A percentile compares a stretch with the other conserved stretches of the same genome.
phyloP scores from a whole-genome alignment of 1,139 yeast genomes.

The Geotrichum aggregatum region DNA sequence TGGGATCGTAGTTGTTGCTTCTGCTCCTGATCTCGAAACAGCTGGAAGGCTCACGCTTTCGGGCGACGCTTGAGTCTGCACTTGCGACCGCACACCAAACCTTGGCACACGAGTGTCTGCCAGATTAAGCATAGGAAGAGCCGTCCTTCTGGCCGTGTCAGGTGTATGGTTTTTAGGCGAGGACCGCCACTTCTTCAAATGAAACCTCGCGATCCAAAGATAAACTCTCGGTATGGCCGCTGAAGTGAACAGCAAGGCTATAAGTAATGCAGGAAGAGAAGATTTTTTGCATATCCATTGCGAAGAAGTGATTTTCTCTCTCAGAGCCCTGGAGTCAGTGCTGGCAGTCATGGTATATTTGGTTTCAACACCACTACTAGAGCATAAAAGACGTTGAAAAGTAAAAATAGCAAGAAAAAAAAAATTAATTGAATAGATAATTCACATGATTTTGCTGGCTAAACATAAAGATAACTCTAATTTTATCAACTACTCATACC shows the following conservation, averaged over 20 bases:
- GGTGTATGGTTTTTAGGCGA: too few species aligned
- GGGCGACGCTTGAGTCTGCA: constrained; percentile 15
- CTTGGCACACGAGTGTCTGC: background rate
- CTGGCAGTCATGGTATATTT: too few species aligned
- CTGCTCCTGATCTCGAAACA: background rate
- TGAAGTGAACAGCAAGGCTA: background rate
- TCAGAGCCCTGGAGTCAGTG: background rate
- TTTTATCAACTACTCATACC: too few species aligned
- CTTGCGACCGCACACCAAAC: constrained; percentile 18
- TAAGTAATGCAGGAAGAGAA: background rate
- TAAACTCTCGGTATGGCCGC: background rate
- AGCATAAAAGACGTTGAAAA: too few species aligned
- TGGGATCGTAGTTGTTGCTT: constrained; percentile 31
- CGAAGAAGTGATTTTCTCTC: background rate
- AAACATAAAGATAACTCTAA: too few species aligned
- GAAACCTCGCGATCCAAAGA: background rate
- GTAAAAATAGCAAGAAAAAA: too few species aligned
- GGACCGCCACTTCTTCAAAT: background rate
- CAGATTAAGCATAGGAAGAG: background rate
- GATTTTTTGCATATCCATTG: background rate
- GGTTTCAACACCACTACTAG: too few species aligned
- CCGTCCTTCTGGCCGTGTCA: background rate
- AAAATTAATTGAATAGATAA: too few species aligned
- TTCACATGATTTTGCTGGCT: too few species aligned
- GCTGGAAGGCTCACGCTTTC: constrained; percentile 41